These are phyloP conservation scores for Mariannaea elegans DNA, from an alignment of 2,329 filamentous ascomycete species.

Conservation along the genomic window DNA sequence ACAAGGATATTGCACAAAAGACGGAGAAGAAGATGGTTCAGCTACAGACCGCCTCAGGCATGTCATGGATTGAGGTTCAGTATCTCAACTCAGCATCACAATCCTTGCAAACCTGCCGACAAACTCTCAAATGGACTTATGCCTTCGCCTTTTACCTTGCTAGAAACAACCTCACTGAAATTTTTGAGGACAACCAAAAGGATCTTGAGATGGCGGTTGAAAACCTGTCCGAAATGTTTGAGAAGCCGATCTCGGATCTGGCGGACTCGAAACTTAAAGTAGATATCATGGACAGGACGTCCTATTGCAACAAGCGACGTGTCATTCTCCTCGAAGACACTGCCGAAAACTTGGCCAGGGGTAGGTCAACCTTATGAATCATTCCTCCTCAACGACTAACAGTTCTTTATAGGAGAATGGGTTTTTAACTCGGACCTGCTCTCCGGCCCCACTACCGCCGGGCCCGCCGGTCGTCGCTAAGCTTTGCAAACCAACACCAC, in stretches of 20 bases:
- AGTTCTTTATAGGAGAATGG: constrained; percentile 52
- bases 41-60: constrained; percentile 89
- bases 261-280: constrained; percentile 91
- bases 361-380: constrained; percentile 58
- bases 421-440: constrained; percentile 51
- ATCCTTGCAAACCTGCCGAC: constrained; percentile 93
- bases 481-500: not conserved
- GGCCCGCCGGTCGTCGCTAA: constrained; percentile 35
- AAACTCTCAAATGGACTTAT: constrained; percentile 99
- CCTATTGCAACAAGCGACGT: constrained; percentile 93
- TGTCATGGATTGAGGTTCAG: constrained; percentile 99
- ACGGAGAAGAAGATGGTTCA: constrained; percentile 99
- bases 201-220: constrained; percentile 98
- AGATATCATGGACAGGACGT: constrained; percentile 98
- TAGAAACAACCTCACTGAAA: constrained; percentile 93
- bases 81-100: constrained; percentile 94
- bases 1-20: constrained; percentile 95
- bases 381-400: constrained; percentile 36
- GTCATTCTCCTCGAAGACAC: constrained; percentile 92
- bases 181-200: constrained; percentile 99
- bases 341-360: constrained; percentile 87
- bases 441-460: constrained; percentile 30
- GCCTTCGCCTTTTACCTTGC: constrained; percentile 98
- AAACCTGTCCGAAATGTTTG: constrained; percentile 98
- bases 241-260: constrained; percentile 91